Evolutionary conservation across 805 yeast genomes (phyloP).

Genomic region (Nakazawaea holstii): DNA sequence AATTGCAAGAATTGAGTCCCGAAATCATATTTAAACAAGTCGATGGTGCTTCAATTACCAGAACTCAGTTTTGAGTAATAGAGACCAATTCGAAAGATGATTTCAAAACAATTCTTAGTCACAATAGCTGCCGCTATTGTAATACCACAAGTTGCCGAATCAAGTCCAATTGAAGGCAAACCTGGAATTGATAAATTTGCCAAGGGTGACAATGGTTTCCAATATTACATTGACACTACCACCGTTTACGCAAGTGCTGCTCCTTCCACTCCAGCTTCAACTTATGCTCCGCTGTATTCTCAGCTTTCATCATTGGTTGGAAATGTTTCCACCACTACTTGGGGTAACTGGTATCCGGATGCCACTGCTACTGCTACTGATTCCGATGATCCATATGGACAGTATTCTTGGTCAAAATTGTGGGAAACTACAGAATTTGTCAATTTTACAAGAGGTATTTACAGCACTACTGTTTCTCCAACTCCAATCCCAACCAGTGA

Average conservation of each 20-base stretch:
- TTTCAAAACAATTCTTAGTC: not conserved
- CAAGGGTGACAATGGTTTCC: slow-evolving; percentile 4
- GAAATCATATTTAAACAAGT: too few species aligned
- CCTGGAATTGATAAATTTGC: not conserved
- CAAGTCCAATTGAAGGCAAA: not conserved
- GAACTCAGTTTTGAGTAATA: too few species aligned
- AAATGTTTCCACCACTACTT: slow-evolving; percentile 7
- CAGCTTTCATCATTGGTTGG: slow-evolving; percentile 1
- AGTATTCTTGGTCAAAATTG: slow-evolving; percentile 7
- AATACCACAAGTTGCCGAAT: not conserved
- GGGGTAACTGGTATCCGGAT: slow-evolving; percentile 10
- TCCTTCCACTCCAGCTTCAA: slow-evolving; percentile 10
- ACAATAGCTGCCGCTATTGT: not conserved
- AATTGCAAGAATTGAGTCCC: too few species aligned
- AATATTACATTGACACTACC: slow-evolving; percentile 8
- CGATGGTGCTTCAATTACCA: too few species aligned
- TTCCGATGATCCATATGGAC: slow-evolving; percentile 8
- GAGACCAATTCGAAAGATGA: not conserved
- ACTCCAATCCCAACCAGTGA: slow-evolving; percentile 9
- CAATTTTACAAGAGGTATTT: slow-evolving; percentile 9
- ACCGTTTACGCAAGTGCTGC: slow-evolving; percentile 1
- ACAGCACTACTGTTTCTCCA: slow-evolving; percentile 11
- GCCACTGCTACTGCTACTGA: slow-evolving; percentile 2
- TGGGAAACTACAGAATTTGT: slow-evolving; percentile 7
- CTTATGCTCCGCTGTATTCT: slow-evolving; percentile 18